phyloP scores from a whole-genome alignment of 768 basidiomycete genomes.

The Imleria badia region DNA sequence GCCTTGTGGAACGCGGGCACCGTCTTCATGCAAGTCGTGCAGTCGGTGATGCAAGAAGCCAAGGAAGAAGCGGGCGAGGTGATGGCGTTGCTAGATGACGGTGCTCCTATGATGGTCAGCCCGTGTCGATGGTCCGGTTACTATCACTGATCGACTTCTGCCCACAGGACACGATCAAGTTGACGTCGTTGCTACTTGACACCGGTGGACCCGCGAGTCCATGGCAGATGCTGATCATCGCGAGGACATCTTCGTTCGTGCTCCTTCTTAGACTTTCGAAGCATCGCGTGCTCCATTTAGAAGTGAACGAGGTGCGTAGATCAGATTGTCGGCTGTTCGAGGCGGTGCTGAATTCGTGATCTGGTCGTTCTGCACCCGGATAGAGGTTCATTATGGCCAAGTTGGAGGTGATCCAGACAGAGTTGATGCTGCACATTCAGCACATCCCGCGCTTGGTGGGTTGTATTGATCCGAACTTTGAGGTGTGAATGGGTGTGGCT shows the following conservation, averaged over 20 bases:
- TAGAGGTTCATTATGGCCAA: slow-evolving; percentile 16
- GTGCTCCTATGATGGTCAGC: slow-evolving; percentile 9
- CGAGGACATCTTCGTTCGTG: slow-evolving; percentile 18
- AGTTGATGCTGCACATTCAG: slow-evolving; percentile 4
- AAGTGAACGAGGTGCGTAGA: slow-evolving; percentile 24
- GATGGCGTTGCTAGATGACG: slow-evolving; percentile 14
- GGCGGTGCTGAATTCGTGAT: not conserved
- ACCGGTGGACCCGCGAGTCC: not conserved
- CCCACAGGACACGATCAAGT: slow-evolving; percentile 7
- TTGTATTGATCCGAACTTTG: not conserved
- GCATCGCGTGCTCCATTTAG: slow-evolving; percentile 21
- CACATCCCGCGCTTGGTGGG: slow-evolving; percentile 20
- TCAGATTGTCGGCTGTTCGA: not conserved
- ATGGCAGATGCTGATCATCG: slow-evolving; percentile 23
- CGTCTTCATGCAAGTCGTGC: slow-evolving; percentile 13
- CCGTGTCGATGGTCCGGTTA: not conserved
- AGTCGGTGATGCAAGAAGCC: slow-evolving; percentile 11
- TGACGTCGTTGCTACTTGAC: not conserved
- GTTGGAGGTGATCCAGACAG: slow-evolving; percentile 23
- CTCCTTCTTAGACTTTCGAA: slow-evolving; percentile 19
- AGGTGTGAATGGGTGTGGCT: not conserved
- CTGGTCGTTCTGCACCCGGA: not conserved
- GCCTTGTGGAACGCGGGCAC: slow-evolving; percentile 13
- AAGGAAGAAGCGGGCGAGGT: slow-evolving; percentile 16
- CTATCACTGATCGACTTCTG: not conserved